Evolutionary conservation across 805 yeast genomes (phyloP).

Genomic region (Starmera dryadoides): DNA sequence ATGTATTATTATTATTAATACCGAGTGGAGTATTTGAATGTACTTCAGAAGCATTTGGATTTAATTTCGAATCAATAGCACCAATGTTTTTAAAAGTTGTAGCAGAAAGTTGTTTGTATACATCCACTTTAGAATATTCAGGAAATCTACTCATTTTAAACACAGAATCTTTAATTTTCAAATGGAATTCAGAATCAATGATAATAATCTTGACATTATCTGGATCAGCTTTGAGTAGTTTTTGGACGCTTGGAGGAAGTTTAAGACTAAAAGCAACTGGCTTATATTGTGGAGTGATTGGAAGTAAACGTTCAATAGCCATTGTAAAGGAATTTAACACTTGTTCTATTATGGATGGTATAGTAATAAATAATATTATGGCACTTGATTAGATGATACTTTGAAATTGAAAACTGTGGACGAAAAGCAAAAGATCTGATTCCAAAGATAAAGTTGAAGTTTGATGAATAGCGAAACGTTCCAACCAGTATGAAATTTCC

Average conservation of each 20-base stretch:
- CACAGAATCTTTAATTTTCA: constrained; percentile 7
- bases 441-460: too few species aligned
- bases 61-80: constrained; percentile 5
- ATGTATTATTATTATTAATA: neutral
- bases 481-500: too few species aligned
- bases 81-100: constrained; percentile 17
- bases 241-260: neutral
- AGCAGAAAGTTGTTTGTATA: constrained; percentile 17
- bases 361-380: too few species aligned
- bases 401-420: too few species aligned
- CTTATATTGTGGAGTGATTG: neutral
- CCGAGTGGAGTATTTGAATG: constrained; percentile 2
- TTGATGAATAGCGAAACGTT: too few species aligned
- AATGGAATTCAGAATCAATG: neutral
- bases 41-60: neutral
- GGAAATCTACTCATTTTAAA: constrained; percentile 2
- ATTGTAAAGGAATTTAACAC: too few species aligned
- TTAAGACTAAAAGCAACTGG: neutral
- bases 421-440: too few species aligned
- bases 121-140: constrained; percentile 6
- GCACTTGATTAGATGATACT: too few species aligned
- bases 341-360: too few species aligned
- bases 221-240: neutral
- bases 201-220: neutral
- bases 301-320: neutral